Evolutionary conservation across 148 eudicot genomes (phyloP).

Genomic region (Camellia japonica): DNA sequence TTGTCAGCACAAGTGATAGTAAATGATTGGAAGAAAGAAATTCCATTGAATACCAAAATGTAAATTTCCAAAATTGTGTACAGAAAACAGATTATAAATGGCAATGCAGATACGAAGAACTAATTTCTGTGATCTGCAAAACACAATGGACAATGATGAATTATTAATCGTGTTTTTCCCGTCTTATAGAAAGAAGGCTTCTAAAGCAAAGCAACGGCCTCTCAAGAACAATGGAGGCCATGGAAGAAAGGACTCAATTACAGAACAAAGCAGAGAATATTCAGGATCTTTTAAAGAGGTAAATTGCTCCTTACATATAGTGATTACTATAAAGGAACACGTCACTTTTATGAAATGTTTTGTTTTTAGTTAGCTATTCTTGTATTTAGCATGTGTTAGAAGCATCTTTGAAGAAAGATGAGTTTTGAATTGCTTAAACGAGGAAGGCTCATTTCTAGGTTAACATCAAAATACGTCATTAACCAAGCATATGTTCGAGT

Average conservation of each 20-base stretch:
- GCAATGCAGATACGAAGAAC: not conserved
- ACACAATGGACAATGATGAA: not conserved
- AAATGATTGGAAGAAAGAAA: slow-evolving; percentile 2
- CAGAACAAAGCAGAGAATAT: not conserved
- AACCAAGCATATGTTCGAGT: not conserved
- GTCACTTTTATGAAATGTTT: not conserved
- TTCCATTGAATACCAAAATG: not conserved
- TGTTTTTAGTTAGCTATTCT: not conserved
- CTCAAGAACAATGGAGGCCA: slow-evolving; percentile 21
- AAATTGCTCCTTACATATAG: not conserved
- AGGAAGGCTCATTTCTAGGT: not conserved
- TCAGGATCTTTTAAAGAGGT: slow-evolving; percentile 25
- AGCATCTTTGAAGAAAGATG: not conserved
- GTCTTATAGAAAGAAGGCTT: slow-evolving; percentile 14
- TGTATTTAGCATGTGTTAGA: not conserved
- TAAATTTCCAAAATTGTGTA: too few relatives aligned
- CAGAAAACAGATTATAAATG: not conserved
- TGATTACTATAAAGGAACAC: not conserved
- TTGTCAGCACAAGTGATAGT: not conserved
- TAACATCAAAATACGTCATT: not conserved
- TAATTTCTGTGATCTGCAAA: not conserved
- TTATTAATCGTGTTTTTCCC: not conserved
- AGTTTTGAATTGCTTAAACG: not conserved
- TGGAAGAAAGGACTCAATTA: slow-evolving; percentile 29
- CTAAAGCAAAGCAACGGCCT: slow-evolving; percentile 17